These are phyloP conservation scores for Phycomyces nitens DNA, from an alignment of 192 early-diverging fungal genomes.

Conservation along the genomic window DNA sequence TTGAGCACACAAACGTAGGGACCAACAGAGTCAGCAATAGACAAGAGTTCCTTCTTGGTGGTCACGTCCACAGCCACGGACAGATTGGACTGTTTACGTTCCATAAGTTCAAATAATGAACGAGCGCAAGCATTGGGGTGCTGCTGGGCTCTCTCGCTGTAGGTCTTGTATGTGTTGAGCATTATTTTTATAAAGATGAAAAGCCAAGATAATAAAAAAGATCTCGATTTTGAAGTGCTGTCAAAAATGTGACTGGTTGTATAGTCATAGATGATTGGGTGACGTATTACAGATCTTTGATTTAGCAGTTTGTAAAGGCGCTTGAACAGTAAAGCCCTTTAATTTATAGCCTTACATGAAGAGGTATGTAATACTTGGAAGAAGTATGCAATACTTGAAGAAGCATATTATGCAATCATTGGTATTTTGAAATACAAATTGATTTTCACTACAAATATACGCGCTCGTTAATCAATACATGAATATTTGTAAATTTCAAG, in stretches of 20 bases:
- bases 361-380: no score
- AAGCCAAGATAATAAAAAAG: neutral
- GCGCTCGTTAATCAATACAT: no score
- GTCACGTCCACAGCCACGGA: conserved; percentile 89
- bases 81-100: conserved; percentile 87
- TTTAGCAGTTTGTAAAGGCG: no score
- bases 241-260: neutral
- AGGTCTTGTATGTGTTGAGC: conserved; percentile 43
- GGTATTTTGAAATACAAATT: no score
- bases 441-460: neutral
- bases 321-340: no score
- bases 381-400: no score
- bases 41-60: conserved; percentile 82
- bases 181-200: neutral
- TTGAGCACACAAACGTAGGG: conserved; percentile 96
- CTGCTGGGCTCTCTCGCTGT: conserved; percentile 61
- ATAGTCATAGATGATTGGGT: no score
- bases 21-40: conserved; percentile 82
- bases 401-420: no score
- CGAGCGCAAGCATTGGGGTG: conserved; percentile 76
- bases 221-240: neutral
- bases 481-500: no score
- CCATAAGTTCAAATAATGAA: conserved; percentile 77
- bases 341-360: no score
- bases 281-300: no score